Base-by-base conservation (phyloP, 345 rosid species). In the Salix arbutifolia region DNA sequence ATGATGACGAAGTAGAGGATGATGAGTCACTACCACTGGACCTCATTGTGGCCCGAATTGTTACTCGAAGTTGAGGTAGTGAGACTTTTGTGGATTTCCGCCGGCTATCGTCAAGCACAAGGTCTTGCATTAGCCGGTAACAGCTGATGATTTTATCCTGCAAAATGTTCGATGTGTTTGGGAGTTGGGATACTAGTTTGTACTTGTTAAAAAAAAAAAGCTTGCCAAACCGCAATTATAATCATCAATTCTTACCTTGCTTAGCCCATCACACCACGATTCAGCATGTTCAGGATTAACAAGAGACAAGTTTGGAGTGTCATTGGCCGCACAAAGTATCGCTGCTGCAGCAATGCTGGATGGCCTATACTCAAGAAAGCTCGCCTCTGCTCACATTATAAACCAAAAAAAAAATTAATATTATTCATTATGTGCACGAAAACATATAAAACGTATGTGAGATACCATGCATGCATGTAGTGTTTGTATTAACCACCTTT, bases 261-360 rank as follows among this genome's bases (percentile, higher is more conserved):
- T 86, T 76, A 96, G 85, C 72, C 99, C 99, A 38, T 88, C 90
- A 77, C 98, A 96, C 99, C 98, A 96, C n/a, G 92, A 85, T 85
- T 96, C 97, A 28, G 94, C 97, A 62, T 81, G 84, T 58, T 92
- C 97, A 1, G 91, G 93, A 79, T 83, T 85, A 74, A 72, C 78
- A 56, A 91, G 90, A 6, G 98, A 83, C 83, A 93, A 77, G 70
- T 85, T 89, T 71, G 98, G 99, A 35, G 93, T 87, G 76, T 88
- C 97, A 67, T 84, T 86, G 46, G 97, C 97, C 31, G 92, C 98
- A 48, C 90, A 93, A 2, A 96, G 91, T 74, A 93, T 88, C 5
- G 98, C 98, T 28, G 97, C 96, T 4, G 92, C 99, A 11, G 98
- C 99, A 78, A 92, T 91, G 83, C 94, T 91, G 42, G 99, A 96